Conservation (phyloP, 208 protist genomes). For the Acanthamoeba culbertsoni region DNA sequence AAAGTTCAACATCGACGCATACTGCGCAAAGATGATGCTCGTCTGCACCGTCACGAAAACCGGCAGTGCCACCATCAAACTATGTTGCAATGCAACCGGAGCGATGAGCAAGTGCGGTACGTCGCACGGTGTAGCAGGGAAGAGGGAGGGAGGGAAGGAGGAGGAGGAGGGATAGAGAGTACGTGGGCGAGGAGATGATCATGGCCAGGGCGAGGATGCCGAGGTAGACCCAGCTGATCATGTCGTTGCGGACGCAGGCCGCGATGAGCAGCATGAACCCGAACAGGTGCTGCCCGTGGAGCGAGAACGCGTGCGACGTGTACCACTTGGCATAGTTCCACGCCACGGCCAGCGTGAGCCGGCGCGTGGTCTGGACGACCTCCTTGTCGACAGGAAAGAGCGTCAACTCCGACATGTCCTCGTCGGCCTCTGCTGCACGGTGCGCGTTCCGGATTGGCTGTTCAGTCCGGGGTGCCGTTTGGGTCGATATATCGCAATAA, state of each 20-base stretch:
- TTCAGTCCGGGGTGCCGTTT: background rate
- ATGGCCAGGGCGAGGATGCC: background rate
- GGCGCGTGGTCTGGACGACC: background rate
- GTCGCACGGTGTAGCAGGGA: background rate
- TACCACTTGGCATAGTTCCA: constrained; percentile 53
- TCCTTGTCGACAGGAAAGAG: constrained; percentile 22
- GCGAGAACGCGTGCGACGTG: background rate
- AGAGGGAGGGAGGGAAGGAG: no score
- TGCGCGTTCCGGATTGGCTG: background rate
- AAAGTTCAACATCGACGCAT: background rate
- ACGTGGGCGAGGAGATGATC: background rate
- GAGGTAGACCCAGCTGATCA: background rate
- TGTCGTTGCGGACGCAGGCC: background rate
- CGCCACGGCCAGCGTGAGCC: background rate
- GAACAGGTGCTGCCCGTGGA: constrained; percentile 26
- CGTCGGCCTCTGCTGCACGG: background rate
- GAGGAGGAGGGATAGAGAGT: background rate
- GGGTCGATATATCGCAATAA: background rate
- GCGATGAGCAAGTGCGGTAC: background rate
- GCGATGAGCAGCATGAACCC: constrained; percentile 21
- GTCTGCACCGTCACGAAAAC: background rate
- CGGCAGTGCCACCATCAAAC: background rate
- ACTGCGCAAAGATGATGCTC: constrained; percentile 10
- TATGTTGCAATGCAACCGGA: background rate
- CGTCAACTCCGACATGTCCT: constrained; percentile 8